Percentiles rank a stretch among this genome's conserved stretches.
Evolutionary conservation across 129 eudicot genomes (phyloP).

Genomic region (Flaveria brownii): DNA sequence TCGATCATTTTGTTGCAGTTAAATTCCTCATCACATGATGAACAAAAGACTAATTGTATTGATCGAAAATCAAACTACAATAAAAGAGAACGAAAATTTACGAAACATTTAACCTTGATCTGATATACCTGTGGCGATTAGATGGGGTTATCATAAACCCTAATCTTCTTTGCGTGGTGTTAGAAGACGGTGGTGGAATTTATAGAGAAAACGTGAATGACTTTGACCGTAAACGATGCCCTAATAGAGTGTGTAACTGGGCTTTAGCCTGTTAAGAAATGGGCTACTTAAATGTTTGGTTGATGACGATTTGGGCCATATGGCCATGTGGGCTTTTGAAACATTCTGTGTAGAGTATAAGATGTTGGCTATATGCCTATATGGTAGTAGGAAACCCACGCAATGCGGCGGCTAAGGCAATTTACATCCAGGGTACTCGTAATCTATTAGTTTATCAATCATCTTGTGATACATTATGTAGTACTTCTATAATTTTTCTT

Average conservation of each 20-base stretch:
- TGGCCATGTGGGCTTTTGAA: slow-evolving; percentile 8
- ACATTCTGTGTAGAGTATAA: too few species aligned
- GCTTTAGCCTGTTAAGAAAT: neutral
- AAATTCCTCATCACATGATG: slow-evolving; percentile 35
- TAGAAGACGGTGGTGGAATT: neutral
- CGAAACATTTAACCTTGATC: neutral
- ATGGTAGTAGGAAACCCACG: too few species aligned
- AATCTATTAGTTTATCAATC: too few species aligned
- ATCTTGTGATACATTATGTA: too few species aligned
- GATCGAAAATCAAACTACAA: neutral
- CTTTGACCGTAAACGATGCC: slow-evolving; percentile 15
- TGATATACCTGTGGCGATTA: neutral
- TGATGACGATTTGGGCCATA: too few species aligned
- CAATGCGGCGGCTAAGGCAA: too few species aligned
- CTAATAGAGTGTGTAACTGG: neutral
- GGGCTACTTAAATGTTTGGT: neutral
- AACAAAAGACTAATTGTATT: neutral
- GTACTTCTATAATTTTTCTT: too few species aligned
- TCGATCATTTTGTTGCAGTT: slow-evolving; percentile 48
- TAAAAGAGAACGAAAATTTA: neutral
- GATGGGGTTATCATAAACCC: slow-evolving; percentile 4
- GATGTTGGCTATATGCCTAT: too few species aligned
- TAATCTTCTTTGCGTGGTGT: neutral
- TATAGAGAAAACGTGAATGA: slow-evolving; percentile 9
- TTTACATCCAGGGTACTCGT: too few species aligned